A percentile compares a stretch with the other conserved stretches of the same genome.
phyloP scores from a whole-genome alignment of 169 alveolate species.

The Eimeria sp. region DNA sequence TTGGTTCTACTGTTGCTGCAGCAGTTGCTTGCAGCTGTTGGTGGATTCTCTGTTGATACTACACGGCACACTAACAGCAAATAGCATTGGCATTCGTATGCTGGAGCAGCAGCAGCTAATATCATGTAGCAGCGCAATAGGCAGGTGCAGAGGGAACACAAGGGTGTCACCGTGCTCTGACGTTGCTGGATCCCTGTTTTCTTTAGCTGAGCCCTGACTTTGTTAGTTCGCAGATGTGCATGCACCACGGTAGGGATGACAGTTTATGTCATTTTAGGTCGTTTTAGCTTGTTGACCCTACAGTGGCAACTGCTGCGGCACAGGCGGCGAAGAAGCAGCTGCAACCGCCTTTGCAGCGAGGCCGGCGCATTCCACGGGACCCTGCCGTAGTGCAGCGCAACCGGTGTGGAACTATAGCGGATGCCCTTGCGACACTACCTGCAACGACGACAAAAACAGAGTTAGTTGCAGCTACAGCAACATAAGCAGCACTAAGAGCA shows the following conservation, averaged over 20 bases:
- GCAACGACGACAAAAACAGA: slow-evolving; percentile 5
- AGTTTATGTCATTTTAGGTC: background rate
- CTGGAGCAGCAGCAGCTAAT: background rate
- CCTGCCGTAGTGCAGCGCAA: background rate
- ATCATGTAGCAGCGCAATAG: background rate
- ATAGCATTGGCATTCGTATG: background rate
- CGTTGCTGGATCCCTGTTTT: background rate
- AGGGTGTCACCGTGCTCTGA: background rate
- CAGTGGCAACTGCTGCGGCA: background rate
- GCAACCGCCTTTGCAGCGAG: background rate
- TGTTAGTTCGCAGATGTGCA: background rate
- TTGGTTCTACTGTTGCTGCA: background rate
- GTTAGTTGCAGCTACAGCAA: background rate
- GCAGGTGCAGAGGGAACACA: background rate
- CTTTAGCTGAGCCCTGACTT: slow-evolving; percentile 1
- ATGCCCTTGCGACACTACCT: slow-evolving; percentile 5
- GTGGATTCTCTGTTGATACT: background rate
- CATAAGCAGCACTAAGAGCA: background rate
- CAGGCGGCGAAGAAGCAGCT: background rate
- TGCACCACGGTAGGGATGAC: background rate
- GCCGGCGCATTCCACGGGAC: background rate
- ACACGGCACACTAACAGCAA: background rate
- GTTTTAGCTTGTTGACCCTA: background rate
- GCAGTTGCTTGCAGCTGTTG: background rate
- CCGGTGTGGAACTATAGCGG: too few species aligned